Evolutionary conservation across 768 basidiomycete genomes (phyloP), one percentile per base, ranked within the genome.

Genomic region (Russula foetens): DNA sequence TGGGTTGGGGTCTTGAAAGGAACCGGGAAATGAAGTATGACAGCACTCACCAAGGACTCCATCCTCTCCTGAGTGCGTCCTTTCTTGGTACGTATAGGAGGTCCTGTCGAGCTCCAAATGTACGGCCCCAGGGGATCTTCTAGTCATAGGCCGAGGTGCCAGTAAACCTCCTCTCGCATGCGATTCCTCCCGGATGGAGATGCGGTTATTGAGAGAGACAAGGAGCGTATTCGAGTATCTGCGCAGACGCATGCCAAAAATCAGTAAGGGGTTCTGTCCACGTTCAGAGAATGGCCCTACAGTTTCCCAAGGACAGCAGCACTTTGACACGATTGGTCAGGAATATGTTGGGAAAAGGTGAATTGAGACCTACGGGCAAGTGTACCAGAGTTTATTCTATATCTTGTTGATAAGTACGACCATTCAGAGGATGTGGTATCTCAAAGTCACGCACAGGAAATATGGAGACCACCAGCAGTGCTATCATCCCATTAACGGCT

Each of bases 201-300:
- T 49, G 41, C 59, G 59, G 12, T 60, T 60, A 29, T 60, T 60
- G 31, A 60, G 38, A 2, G 59, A 55, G 1, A 50, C 48, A 43
- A 60, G 53, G 31, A 60, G 53, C 23, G 54, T 49, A 31, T 60
- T 60, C 2, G 59, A 49, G 50, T 56, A 56, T 43, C 60, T 61
- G 43, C 3, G 6, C 39, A 17, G 19, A 43, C 38, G n/a, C n/a
- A n/a, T n/a, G n/a, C 17, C 44, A 26, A 28, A 17, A 0, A 31
- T 53, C 39, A 55, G 49, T 7, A 11, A 12, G n/a, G n/a, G n/a
- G n/a, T n/a, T n/a, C 26, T 4, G 23, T 41, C 26, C 11, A 29
- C 8, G 21, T 8, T 33, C 1, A 19, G 39, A 38, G 15, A 19
- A 23, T 7, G 15, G 4, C 2, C 60, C 11, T 39, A 61, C 60